phyloP scores from a whole-genome alignment of 2,329 filamentous ascomycete genomes.

The Eutypa lata region DNA sequence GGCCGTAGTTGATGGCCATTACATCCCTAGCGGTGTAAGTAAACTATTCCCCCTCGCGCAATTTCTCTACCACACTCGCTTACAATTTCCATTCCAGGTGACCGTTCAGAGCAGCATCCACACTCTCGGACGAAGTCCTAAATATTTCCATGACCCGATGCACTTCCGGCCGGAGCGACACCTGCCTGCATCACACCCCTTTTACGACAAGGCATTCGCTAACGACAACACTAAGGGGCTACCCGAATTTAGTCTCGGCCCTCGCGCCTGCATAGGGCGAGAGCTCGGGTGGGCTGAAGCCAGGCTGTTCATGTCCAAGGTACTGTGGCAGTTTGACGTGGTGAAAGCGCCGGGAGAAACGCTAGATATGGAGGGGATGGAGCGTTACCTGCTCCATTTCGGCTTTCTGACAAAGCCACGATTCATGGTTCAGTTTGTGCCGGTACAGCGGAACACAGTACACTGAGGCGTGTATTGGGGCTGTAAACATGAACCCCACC shows the following conservation, averaged over 20 bases:
- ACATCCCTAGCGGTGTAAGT: constrained; percentile 20
- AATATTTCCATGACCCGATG: constrained; percentile 6
- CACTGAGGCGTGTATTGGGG: no score
- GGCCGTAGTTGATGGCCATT: constrained; percentile 16
- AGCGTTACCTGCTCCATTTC: background rate
- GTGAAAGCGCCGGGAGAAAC: background rate
- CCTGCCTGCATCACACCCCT: constrained; percentile 1
- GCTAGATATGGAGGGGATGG: background rate
- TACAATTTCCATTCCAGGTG: background rate
- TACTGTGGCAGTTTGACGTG: constrained; percentile 10
- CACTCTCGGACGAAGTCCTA: constrained; percentile 1
- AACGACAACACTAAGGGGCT: background rate
- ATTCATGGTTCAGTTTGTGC: background rate
- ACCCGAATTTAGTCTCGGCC: constrained; percentile 1
- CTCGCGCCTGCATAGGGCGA: background rate
- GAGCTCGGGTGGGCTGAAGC: constrained; percentile 7
- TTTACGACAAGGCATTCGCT: constrained; percentile 4
- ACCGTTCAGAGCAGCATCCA: background rate
- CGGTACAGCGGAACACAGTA: background rate
- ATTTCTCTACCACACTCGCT: background rate
- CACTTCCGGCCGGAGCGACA: constrained; percentile 6
- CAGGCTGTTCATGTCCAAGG: constrained; percentile 7
- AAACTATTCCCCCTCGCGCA: background rate
- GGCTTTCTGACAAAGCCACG: background rate
- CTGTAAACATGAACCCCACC: no score